Conservation (phyloP, 2,329 filamentous ascomycete species). For the Fusarium anthophilum region DNA sequence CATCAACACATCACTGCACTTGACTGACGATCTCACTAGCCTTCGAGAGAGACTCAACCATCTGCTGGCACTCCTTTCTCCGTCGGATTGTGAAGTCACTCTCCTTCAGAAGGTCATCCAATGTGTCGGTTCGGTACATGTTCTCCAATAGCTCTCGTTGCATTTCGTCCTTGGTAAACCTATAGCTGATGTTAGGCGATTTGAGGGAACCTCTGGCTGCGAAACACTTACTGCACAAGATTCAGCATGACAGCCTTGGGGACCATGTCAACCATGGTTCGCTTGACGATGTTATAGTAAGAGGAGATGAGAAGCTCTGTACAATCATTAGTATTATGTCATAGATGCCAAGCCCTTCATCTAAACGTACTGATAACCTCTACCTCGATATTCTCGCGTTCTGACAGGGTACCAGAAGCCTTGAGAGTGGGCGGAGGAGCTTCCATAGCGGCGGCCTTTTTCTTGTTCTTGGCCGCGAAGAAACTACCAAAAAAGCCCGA, state of each 20-base stretch:
- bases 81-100: conserved; percentile 95
- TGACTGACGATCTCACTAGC: conserved; percentile 96
- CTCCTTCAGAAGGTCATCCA: conserved; percentile 96
- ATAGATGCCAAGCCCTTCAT: neutral
- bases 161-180: conserved; percentile 98
- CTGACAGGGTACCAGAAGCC: conserved; percentile 90
- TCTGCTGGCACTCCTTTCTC: conserved; percentile 98
- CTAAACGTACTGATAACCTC: conserved; percentile 90
- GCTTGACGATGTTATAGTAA: conserved; percentile 97
- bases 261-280: conserved; percentile 99
- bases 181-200: conserved; percentile 50
- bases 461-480: conserved; percentile 99
- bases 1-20: conserved; percentile 61
- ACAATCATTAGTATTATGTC: conserved; percentile 17
- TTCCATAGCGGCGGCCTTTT: conserved; percentile 99
- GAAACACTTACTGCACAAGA: conserved; percentile 82
- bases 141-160: conserved; percentile 95
- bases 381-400: conserved; percentile 94
- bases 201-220: neutral
- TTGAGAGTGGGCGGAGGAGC: conserved; percentile 91
- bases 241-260: conserved; percentile 99
- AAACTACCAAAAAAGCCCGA: conserved; percentile 97
- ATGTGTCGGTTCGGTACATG: conserved; percentile 91
- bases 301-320: conserved; percentile 92
- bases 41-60: conserved; percentile 92